Base-by-base conservation (phyloP, 768 basidiomycete species). In the Suillus discolor region DNA sequence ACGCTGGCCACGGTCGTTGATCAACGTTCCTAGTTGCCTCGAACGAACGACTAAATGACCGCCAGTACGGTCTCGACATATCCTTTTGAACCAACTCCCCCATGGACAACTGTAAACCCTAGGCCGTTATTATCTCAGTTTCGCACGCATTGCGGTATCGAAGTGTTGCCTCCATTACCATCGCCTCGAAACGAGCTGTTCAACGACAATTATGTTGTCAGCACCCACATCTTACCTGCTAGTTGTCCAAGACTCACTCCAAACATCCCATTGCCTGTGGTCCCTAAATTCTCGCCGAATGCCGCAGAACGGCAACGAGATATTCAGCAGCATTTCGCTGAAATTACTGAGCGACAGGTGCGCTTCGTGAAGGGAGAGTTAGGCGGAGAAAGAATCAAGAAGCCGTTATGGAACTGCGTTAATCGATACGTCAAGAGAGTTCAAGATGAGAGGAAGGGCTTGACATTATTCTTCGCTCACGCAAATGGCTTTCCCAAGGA, bases 401-500 rank as follows among this genome's bases (percentile, higher is more conserved):
- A 67, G 64, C 72, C 84, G 4, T 74, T 94, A 62, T 93, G 91
- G 91, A 88, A 85, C 62, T 88, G 85, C 61, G 72, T 89, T 42
- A 93, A 95, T 71, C 85, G 93, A 49, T 94, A 90, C 73, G 84
- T 85, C 36, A 81, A 80, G 70, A 45, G 25, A 62, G 61, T 64
- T 65, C 73, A 71, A 28, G 39, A 57, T 16, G 47, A 31, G 36
- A 49, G 23, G 1, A 15, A 23, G 25, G 86, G 90, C 0, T 61
- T 92, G 12, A 96, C 93, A 0, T 76, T 96, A 61, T 84, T 96
- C 67, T 80, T 92, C 57, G 85, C 87, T 4, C 95, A 96, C 74
- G 93, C 93, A 3, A 96, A 93, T 75, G 94, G 96, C 1, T 90
- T 96, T 70, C 87, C 86, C 57, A 96, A 96, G 75, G 94, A 96